Evolutionary conservation across 73 alveolate genomes (phyloP), one percentile per base, ranked within the genome.

Genomic region (Paramecium bursaria): DNA sequence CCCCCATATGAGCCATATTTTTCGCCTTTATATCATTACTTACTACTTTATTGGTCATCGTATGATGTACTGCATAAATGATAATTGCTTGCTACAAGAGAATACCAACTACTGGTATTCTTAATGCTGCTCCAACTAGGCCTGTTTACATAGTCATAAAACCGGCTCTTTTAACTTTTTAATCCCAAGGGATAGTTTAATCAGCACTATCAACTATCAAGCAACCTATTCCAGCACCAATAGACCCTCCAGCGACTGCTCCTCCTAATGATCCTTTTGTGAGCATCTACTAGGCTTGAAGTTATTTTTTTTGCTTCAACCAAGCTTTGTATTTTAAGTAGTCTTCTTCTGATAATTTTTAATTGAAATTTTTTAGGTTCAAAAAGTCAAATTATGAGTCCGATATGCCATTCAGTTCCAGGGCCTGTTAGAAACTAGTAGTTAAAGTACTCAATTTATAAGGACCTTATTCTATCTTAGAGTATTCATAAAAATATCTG

Each of bases 161-260:
- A 17, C 82, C 82, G 19, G 82, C 82, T 3, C 82, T 31, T 67
- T 67, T 67, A 2, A 67, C 5, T 67, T 67, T 67, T 67, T 67
- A 53, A n/a, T 67, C 55, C 82, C 82, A 67, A n/a, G 82, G 53
- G 5, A 67, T 67, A 4, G 33, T 39, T 3, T 53, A 57, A 67
- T 67, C 82, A 33, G 33, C 55, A 42, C 82, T 35, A 67, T 67
- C 82, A 4, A 67, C 82, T 35, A 67, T 67, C 44, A 67, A 3
- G 44, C 82, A 67, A 9, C 82, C 82, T 35, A 67, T 25, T 4
- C 82, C 82, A 35, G 82, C 82, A 10, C 82, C 82, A n/a, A 67
- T 67, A 0, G 82, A 67, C 44, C 82, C 82, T 35, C 82, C 82
- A 1, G 44, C 82, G 0, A 67, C 53, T 39, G 82, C 49, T 39